These are phyloP conservation scores for Venturia nashicola DNA, from an alignment of 2,329 filamentous ascomycete species.

Conservation along the genomic window DNA sequence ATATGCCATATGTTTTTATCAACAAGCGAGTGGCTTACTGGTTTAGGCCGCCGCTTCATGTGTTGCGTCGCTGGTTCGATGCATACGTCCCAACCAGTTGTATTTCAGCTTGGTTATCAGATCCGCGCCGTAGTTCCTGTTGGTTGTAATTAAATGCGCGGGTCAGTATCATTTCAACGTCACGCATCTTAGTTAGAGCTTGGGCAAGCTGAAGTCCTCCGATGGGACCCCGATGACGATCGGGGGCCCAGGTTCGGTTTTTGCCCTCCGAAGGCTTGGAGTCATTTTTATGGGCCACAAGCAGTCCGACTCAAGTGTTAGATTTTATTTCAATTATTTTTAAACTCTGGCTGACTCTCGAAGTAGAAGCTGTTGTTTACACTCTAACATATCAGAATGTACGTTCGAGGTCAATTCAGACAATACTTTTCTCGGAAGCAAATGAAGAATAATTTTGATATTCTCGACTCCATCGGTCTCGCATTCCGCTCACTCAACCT, in stretches of 20 bases:
- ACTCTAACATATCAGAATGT: too few relatives aligned
- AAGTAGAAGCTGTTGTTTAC: too few relatives aligned
- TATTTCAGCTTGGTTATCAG: not conserved
- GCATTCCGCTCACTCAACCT: too few relatives aligned
- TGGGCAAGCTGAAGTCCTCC: not conserved
- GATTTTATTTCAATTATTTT: not conserved
- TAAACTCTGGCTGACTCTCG: too few relatives aligned
- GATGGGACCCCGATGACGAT: not conserved
- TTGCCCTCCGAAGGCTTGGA: not conserved
- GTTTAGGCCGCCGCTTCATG: not conserved
- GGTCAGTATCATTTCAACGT: not conserved
- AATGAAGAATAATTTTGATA: too few relatives aligned
- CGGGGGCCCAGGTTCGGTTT: not conserved
- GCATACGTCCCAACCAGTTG: not conserved
- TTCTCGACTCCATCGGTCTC: too few relatives aligned
- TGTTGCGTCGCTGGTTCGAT: not conserved
- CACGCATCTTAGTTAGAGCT: not conserved
- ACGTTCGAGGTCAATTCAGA: too few relatives aligned
- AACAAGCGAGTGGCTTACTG: not conserved
- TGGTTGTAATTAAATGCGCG: not conserved
- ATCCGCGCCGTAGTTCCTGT: not conserved
- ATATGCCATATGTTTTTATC: not conserved
- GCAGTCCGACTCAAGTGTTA: not conserved
- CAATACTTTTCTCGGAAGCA: too few relatives aligned
- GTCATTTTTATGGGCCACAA: not conserved